phyloP scores from a whole-genome alignment of 257 asterid species.

The Cinchona pubescens region DNA sequence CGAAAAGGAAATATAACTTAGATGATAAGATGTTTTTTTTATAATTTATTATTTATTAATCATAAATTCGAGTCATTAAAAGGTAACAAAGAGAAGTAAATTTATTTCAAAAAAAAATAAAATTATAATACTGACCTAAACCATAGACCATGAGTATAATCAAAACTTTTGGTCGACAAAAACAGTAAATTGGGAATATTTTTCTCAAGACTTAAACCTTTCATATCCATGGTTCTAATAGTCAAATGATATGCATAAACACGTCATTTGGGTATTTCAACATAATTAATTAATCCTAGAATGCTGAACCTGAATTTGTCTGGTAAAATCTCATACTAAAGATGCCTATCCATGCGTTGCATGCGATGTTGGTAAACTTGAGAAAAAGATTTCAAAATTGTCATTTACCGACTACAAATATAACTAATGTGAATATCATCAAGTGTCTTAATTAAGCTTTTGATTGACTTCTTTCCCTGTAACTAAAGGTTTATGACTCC shows the following conservation, averaged over 20 bases:
- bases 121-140: neutral
- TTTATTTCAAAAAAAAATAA: too few species aligned
- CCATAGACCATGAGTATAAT: neutral
- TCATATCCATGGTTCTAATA: too few species aligned
- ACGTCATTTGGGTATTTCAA: neutral
- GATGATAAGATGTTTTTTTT: too few species aligned
- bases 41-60: too few species aligned
- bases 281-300: neutral
- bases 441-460: neutral
- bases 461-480: conserved; percentile 11
- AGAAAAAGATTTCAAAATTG: too few species aligned
- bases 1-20: too few species aligned
- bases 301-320: conserved; percentile 26
- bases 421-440: conserved; percentile 4
- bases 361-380: too few species aligned
- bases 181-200: neutral
- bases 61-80: too few species aligned
- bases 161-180: neutral
- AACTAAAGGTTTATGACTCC: neutral
- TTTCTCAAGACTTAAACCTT: neutral
- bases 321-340: conserved; percentile 24
- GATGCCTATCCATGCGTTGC: too few species aligned
- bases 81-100: too few species aligned
- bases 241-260: conserved; percentile 12
- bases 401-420: conserved; percentile 23